These are phyloP conservation scores for Alisma plantagoaquatica DNA, from an alignment of 106 monocot species.

Conservation along the genomic window DNA sequence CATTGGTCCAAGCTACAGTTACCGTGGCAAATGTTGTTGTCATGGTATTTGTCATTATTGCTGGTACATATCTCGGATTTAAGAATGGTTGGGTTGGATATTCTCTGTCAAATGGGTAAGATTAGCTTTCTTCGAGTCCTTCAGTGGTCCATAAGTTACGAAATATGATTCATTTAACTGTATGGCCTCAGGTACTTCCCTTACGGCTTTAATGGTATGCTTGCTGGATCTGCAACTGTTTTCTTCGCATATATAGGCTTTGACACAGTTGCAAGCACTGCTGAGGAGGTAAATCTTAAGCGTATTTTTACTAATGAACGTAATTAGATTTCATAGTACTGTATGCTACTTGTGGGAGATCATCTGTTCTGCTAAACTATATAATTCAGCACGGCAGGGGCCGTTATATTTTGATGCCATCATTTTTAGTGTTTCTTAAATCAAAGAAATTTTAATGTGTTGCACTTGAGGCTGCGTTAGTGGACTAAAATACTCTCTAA, in stretches of 20 bases:
- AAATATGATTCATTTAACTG: too few species aligned
- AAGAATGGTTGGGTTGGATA: constrained; percentile 94
- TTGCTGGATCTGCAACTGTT: constrained; percentile 89
- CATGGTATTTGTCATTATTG: constrained; percentile 87
- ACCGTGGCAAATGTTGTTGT: constrained; percentile 77
- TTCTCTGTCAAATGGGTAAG: constrained; percentile 57
- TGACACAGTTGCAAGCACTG: constrained; percentile 92
- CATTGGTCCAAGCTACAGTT: constrained; percentile 57
- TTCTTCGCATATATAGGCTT: constrained; percentile 98
- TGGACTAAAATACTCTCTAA: too few species aligned
- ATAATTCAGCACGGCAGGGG: too few species aligned
- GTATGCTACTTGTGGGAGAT: too few species aligned
- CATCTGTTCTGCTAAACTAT: too few species aligned
- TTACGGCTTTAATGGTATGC: constrained; percentile 87
- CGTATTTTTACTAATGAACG: too few species aligned
- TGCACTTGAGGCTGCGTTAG: too few species aligned
- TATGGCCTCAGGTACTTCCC: constrained; percentile 79
- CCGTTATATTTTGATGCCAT: too few species aligned
- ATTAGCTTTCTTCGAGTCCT: background rate
- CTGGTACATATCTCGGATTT: constrained; percentile 90
- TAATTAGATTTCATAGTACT: too few species aligned
- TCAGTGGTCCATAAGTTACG: too few species aligned
- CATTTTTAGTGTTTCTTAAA: too few species aligned
- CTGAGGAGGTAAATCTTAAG: constrained; percentile 99
- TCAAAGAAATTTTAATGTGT: too few species aligned